Percentiles rank a stretch among this genome's conserved stretches.
phyloP scores from a whole-genome alignment of 768 basidiomycete genomes.

The Candolleomyces efflorescens region DNA sequence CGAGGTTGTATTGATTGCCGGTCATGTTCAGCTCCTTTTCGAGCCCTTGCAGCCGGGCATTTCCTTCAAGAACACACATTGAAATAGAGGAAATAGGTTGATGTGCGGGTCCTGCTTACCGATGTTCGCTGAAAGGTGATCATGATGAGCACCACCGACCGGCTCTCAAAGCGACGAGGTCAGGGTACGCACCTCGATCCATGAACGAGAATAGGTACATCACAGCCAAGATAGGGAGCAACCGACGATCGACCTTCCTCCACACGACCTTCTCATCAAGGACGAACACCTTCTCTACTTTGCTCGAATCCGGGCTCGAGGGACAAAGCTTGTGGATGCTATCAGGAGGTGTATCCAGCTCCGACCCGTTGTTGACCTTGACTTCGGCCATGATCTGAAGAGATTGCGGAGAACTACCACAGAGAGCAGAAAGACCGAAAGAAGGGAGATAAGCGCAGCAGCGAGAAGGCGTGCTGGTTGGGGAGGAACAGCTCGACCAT shows the following conservation, averaged over 20 bases:
- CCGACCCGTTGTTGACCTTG: too few species aligned
- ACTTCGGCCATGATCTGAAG: too few species aligned
- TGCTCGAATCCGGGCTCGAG: too few species aligned
- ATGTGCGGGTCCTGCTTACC: conserved; percentile 27
- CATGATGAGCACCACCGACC: not conserved
- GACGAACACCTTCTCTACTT: too few species aligned
- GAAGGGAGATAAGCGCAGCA: too few species aligned
- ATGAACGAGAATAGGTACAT: conserved; percentile 64
- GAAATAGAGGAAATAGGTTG: too few species aligned
- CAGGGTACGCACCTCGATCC: conserved; percentile 45
- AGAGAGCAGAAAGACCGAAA: too few species aligned
- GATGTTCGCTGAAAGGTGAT: conserved; percentile 46
- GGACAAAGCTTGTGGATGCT: too few species aligned
- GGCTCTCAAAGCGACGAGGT: not conserved
- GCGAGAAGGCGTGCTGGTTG: too few species aligned
- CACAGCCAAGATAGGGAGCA: conserved; percentile 54
- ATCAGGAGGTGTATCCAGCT: too few species aligned
- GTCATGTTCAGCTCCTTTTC: conserved; percentile 49
- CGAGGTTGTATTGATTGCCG: conserved; percentile 62
- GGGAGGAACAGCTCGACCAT: too few species aligned
- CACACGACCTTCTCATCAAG: conserved; percentile 19
- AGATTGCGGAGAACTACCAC: too few species aligned
- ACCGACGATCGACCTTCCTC: conserved; percentile 52
- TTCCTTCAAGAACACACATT: conserved; percentile 31
- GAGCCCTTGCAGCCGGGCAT: conserved; percentile 65